These are phyloP conservation scores for Boletus rubescentipes DNA, from an alignment of 768 basidiomycete genomes.

Conservation along the genomic window DNA sequence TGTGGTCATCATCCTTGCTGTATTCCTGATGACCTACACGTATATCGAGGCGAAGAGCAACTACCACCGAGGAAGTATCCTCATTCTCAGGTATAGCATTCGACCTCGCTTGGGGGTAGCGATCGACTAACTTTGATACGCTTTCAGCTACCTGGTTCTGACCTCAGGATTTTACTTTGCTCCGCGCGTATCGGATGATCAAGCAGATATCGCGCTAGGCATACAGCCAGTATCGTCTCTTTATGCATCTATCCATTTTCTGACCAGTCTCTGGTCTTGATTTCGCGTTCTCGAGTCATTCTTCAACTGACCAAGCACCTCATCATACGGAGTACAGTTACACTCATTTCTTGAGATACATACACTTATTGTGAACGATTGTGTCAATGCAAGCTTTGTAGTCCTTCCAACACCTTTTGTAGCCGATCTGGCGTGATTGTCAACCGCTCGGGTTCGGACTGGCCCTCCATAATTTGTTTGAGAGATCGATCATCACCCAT, in stretches of 20 bases:
- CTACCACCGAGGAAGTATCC: conserved; percentile 95
- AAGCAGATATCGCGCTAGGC: conserved; percentile 10
- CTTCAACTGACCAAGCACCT: conserved; percentile 1
- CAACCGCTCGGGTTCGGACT: conserved; percentile 58
- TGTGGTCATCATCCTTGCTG: conserved; percentile 88
- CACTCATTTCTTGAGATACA: conserved; percentile 19
- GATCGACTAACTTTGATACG: background rate
- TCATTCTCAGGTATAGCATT: conserved; percentile 75
- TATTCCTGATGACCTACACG: conserved; percentile 97
- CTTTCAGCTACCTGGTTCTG: conserved; percentile 83
- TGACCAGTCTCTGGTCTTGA: conserved; percentile 17
- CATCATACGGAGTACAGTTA: conserved; percentile 13
- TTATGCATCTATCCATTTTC: conserved; percentile 1
- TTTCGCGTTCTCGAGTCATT: background rate
- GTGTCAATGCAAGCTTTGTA: conserved; percentile 56
- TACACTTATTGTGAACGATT: conserved; percentile 9
- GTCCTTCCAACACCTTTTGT: conserved; percentile 31
- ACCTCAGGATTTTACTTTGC: conserved; percentile 92
- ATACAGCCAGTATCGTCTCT: conserved; percentile 4
- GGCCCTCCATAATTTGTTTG: conserved; percentile 55
- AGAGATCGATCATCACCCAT: conserved; percentile 40
- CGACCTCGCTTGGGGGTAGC: background rate
- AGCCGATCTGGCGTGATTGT: conserved; percentile 38
- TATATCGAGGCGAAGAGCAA: conserved; percentile 99
- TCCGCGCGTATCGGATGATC: conserved; percentile 40